phyloP scores from a whole-genome alignment of 176 grass and related monocot species.

The Pontederia paniculata region DNA sequence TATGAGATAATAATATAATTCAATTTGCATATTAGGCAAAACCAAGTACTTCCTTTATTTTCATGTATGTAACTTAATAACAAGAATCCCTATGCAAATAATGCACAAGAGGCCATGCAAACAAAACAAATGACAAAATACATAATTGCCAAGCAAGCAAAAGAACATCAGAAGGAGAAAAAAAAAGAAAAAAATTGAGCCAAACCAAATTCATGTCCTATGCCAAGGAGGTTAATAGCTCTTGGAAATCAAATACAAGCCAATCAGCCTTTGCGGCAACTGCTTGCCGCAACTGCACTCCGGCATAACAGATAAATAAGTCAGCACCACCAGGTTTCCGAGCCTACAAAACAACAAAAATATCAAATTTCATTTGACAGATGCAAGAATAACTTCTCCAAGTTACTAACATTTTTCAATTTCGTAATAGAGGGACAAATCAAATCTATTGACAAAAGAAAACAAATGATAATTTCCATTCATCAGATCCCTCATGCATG shows the following conservation, averaged over 20 bases:
- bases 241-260: slow-evolving; percentile 69
- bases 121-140: too few relatives aligned
- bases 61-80: too few relatives aligned
- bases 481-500: too few relatives aligned
- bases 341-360: slow-evolving; percentile 34
- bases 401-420: too few relatives aligned
- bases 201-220: slow-evolving; percentile 8
- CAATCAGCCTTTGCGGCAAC: slow-evolving; percentile 65
- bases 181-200: neutral
- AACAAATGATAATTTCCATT: too few relatives aligned
- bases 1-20: too few relatives aligned
- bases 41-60: too few relatives aligned
- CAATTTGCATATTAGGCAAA: too few relatives aligned
- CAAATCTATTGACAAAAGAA: too few relatives aligned
- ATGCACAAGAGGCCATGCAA: too few relatives aligned
- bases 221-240: slow-evolving; percentile 37
- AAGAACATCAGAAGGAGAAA: neutral
- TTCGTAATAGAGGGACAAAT: too few relatives aligned
- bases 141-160: neutral
- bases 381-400: neutral
- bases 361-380: neutral
- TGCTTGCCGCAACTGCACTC: slow-evolving; percentile 71
- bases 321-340: slow-evolving; percentile 60
- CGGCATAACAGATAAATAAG: slow-evolving; percentile 80
- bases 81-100: too few relatives aligned